Conservation (phyloP, 2,329 filamentous ascomycete species). For the Cytospora piceae region DNA sequence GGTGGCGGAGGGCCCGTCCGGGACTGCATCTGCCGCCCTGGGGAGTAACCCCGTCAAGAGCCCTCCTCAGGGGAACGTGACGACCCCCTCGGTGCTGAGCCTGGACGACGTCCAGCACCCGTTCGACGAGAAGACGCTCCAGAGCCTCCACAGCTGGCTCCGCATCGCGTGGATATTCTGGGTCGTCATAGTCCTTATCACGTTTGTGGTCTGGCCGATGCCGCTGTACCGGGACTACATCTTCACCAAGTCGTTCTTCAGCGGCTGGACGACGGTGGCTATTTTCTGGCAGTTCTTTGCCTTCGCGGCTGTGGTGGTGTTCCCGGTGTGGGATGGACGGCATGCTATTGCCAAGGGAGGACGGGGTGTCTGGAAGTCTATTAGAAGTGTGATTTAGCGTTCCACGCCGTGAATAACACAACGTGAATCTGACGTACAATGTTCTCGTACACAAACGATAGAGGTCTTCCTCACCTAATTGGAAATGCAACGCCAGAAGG, state of each 20-base stretch:
- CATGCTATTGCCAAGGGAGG: constrained; percentile 41
- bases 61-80: constrained; percentile 11
- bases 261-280: constrained; percentile 48
- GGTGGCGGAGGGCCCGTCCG: not conserved
- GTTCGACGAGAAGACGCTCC: constrained; percentile 43
- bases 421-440: not conserved
- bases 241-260: constrained; percentile 51
- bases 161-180: constrained; percentile 46
- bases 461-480: no score
- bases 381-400: not conserved
- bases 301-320: constrained; percentile 50
- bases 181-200: constrained; percentile 48
- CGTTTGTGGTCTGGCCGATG: constrained; percentile 53
- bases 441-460: not conserved
- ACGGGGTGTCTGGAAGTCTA: constrained; percentile 29
- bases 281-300: constrained; percentile 54
- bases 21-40: not conserved
- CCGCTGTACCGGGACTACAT: constrained; percentile 54
- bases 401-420: not conserved
- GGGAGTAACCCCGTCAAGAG: constrained; percentile 1
- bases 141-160: constrained; percentile 42
- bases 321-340: constrained; percentile 52
- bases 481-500: no score
- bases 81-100: constrained; percentile 24
- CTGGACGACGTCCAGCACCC: constrained; percentile 50